Base-by-base conservation (phyloP, 2,329 filamentous ascomycete species). In the Orbilia ellipsospora region DNA sequence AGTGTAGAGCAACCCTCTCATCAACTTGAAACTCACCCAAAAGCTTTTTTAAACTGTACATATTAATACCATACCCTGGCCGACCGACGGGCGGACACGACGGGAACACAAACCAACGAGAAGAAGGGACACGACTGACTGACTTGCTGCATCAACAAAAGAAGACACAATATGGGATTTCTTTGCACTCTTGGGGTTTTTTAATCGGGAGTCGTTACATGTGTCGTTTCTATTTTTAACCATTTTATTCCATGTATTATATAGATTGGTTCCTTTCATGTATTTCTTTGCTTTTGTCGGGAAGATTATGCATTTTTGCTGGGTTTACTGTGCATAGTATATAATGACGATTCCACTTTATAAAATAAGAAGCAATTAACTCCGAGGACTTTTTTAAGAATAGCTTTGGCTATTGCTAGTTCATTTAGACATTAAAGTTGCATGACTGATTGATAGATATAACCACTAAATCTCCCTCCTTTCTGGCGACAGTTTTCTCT, bases 301-400 rank as follows among this genome's bases (percentile, higher is more conserved):
- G 60, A 31, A 63, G 44, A 40, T 44, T 52, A 51, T 28, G 23
- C 50, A 15, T 28, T 44, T 74, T 65, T 65, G 42, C 48, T 10
- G 31, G 31, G 31, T 7, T 6, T 36, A 4, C 1, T 36, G 31
- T 10, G 10, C 31, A 10, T 36, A 36, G 31, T 36, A 36, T 36
- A 65, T 73, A 63, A 57, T 59, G 54, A 65, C 68, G 50, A 73
- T 65, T 73, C 60, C 68, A 65, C 62, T 73, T 66, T 60, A 73
- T 48, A 59, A 73, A 60, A 73, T 48, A 6, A 48, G 4, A 23
- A 23, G 23, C 23, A 23, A 23, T 23, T 23, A 23, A 23, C 23
- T 23, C 23, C 4, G 23, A 23, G 23, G 23, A 23, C 23, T 23
- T 23, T 2, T 23, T 23, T 23, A 23, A 23, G 23, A 2, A 23